phyloP scores from a whole-genome alignment of 345 rosid genomes.

The Raphanus raphanistrum region DNA sequence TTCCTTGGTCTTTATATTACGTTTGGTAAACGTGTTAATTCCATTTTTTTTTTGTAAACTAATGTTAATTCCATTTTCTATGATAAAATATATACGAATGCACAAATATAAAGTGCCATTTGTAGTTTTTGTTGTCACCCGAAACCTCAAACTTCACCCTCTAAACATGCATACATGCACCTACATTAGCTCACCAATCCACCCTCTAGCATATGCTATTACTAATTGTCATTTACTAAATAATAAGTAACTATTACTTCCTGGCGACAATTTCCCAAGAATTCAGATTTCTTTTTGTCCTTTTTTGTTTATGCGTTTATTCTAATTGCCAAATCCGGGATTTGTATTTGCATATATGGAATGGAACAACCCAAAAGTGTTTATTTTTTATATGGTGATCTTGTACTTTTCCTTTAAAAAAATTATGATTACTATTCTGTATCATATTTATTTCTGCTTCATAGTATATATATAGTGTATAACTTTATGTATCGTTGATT shows the following conservation, averaged over 20 bases:
- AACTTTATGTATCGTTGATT: background rate
- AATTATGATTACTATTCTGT: background rate
- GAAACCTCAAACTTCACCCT: constrained; percentile 38
- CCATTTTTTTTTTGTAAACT: too few relatives aligned
- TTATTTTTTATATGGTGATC: background rate
- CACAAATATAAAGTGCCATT: constrained; percentile 24
- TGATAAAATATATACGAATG: background rate
- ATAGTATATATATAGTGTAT: background rate
- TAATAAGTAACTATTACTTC: background rate
- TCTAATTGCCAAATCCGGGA: constrained; percentile 35
- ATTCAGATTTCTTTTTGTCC: constrained; percentile 20
- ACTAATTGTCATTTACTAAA: background rate
- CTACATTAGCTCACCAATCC: constrained; percentile 23
- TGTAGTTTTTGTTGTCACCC: constrained; percentile 28
- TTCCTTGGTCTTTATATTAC: constrained; percentile 14
- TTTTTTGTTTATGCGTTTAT: constrained; percentile 13
- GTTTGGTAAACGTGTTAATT: constrained; percentile 33
- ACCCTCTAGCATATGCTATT: constrained; percentile 5
- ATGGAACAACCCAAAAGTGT: constrained; percentile 18
- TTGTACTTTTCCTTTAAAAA: background rate
- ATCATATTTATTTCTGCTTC: background rate
- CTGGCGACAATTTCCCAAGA: constrained; percentile 31
- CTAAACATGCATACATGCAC: constrained; percentile 38
- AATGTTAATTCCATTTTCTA: constrained; percentile 26
- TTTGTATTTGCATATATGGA: constrained; percentile 32